Evolutionary conservation across 2,329 filamentous ascomycete genomes (phyloP).

Genomic region (Graphilbum sp.): DNA sequence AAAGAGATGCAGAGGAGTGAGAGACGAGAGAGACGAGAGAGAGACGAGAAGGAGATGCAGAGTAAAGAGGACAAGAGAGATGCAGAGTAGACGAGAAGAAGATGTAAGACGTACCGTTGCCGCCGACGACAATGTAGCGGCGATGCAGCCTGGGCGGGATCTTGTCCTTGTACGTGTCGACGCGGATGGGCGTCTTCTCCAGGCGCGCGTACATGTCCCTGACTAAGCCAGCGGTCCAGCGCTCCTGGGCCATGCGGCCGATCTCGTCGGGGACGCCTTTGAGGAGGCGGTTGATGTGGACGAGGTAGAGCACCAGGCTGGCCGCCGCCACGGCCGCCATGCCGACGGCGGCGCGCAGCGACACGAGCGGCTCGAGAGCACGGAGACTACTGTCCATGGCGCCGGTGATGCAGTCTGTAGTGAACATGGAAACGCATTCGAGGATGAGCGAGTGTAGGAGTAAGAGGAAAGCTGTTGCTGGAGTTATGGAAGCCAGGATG

Average conservation of each 20-base stretch:
- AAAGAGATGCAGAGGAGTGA: neutral
- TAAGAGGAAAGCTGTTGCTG: no score
- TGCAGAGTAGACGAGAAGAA: neutral
- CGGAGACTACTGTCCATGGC: no score
- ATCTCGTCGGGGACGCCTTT: constrained; percentile 16
- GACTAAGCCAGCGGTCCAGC: constrained; percentile 18
- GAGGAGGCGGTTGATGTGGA: constrained; percentile 16
- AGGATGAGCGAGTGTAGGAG: no score
- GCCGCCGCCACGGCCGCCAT: neutral
- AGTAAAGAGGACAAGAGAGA: neutral
- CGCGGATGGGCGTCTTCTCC: constrained; percentile 14
- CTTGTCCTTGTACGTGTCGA: constrained; percentile 11
- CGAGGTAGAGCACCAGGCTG: constrained; percentile 8
- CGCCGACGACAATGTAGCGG: constrained; percentile 21
- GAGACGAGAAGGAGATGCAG: neutral
- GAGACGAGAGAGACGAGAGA: neutral
- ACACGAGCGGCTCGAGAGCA: no score
- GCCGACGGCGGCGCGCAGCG: neutral
- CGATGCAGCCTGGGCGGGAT: constrained; percentile 18
- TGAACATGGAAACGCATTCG: no score
- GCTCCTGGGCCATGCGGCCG: constrained; percentile 11
- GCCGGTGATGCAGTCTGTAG: no score
- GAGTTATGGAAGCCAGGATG: no score
- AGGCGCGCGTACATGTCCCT: constrained; percentile 16
- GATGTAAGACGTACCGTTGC: constrained; percentile 21